Evolutionary conservation across 257 asterid species (phyloP), one percentile per base, ranked within the genome.

Genomic region (Jacaranda copaia): DNA sequence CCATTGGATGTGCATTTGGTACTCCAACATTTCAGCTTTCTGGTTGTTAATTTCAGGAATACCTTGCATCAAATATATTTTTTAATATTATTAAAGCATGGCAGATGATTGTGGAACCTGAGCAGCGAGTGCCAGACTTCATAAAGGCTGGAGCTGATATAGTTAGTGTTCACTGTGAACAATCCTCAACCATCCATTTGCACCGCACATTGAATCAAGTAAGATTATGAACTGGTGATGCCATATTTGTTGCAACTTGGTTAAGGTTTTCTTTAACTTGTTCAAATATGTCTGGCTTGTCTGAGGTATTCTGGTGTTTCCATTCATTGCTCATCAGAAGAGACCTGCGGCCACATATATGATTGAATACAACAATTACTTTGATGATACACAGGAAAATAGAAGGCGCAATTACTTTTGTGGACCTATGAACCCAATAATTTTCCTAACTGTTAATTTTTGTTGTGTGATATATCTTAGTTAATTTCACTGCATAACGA

Each of bases 51-150:
- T 67, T 57, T 49, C 67, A 70, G 45, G 56, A 76, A 66, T 78
- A 60, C 53, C 16, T 74, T 39, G 53, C 60, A 43, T 76, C 67
- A 79, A 64, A 42, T 9, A 6, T 20, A 76, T 71, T 74, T 68
- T 59, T 83, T 84, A 74, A 88, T 79, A 62, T 18, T 35, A 49
- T 79, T 40, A 74, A 80, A 85, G 77, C 69, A 68, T 81, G 81
- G 80, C 98, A 96, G 99, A 96, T 96, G 99, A 93, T 93, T 83
- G 99, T 96, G 64, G 98, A 96, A 84, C 98, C 99, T 16, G 99
- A 96, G n/a, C 98, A 89, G 85, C 85, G 99, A 77, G 92, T 96
- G 48, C 95, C 97, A 7, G 99, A 96, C 87, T 96, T 96, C 85
- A 89, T 96, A 64, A 96, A 96, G 86, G 99, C 99, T 72, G 99